A percentile compares a stretch with the other conserved stretches of the same genome.
These are phyloP conservation scores for Botryotinia narcissicola DNA, from an alignment of 2,329 filamentous ascomycete species.

Conservation along the genomic window DNA sequence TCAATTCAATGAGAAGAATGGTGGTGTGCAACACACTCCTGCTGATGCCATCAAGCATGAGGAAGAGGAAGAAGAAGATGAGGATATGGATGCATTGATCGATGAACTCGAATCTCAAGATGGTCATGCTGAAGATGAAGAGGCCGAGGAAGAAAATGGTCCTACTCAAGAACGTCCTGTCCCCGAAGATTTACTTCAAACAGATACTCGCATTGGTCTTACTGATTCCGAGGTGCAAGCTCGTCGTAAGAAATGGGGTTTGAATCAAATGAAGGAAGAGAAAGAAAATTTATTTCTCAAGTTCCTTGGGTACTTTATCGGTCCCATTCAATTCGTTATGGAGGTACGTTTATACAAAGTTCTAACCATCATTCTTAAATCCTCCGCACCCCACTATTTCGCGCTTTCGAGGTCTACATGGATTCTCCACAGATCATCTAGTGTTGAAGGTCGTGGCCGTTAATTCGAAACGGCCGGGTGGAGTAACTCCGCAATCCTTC, in stretches of 20 bases:
- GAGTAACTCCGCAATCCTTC: background rate
- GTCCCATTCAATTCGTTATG: conserved; percentile 93
- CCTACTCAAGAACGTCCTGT: conserved; percentile 57
- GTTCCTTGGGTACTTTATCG: conserved; percentile 79
- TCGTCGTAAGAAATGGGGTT: conserved; percentile 69
- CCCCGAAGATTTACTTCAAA: conserved; percentile 74
- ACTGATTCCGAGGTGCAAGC: conserved; percentile 65
- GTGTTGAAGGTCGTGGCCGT: background rate
- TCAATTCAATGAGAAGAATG: conserved; percentile 61
- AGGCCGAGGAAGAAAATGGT: conserved; percentile 51
- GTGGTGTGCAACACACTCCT: background rate
- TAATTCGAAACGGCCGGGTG: background rate
- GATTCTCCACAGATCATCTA: conserved; percentile 7
- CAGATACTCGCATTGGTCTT: conserved; percentile 69
- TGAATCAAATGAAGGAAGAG: conserved; percentile 90
- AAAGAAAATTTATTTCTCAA: conserved; percentile 82
- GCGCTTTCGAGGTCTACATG: conserved; percentile 9
- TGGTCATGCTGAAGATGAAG: conserved; percentile 63
- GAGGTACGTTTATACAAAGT: conserved; percentile 55
- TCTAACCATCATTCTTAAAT: conserved; percentile 21
- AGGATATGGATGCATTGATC: conserved; percentile 83
- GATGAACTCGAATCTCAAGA: conserved; percentile 83
- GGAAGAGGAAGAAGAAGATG: conserved; percentile 68
- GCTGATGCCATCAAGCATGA: conserved; percentile 39
- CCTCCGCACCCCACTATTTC: conserved; percentile 6